These are phyloP conservation scores for Penicillium bialowiezense DNA, from an alignment of 495 filamentous ascomycete genomes.

Conservation along the genomic window DNA sequence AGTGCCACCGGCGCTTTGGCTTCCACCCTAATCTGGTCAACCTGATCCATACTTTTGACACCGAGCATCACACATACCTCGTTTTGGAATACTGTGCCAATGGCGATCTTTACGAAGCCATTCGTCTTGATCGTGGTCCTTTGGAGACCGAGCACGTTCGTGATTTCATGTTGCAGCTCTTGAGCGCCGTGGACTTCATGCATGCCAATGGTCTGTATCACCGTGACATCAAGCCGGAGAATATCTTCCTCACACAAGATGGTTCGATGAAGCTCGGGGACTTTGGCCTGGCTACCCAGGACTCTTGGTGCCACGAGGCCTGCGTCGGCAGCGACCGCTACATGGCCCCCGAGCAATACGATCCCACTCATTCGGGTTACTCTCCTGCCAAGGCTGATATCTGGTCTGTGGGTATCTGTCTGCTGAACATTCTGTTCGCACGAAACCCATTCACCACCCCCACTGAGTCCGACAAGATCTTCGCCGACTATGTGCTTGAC, in stretches of 20 bases:
- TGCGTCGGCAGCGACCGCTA: constrained; percentile 97
- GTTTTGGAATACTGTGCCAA: constrained; percentile 96
- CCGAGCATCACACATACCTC: constrained; percentile 81
- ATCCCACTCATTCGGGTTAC: constrained; percentile 80
- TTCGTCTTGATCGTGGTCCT: constrained; percentile 81
- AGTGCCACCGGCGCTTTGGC: constrained; percentile 73
- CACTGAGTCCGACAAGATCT: constrained; percentile 81
- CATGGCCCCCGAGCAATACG: constrained; percentile 98
- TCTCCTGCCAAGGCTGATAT: constrained; percentile 91
- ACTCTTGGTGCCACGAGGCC: constrained; percentile 82
- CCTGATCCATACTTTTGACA: constrained; percentile 87
- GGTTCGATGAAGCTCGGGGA: constrained; percentile 95
- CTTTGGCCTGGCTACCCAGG: constrained; percentile 86
- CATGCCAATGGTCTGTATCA: constrained; percentile 90
- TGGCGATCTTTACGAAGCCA: constrained; percentile 96
- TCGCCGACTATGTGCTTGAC: constrained; percentile 87
- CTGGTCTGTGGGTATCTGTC: constrained; percentile 93
- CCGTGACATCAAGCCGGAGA: constrained; percentile 99
- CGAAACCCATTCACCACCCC: constrained; percentile 92
- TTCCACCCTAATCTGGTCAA: constrained; percentile 92
- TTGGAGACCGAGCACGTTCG: constrained; percentile 94
- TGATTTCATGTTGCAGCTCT: constrained; percentile 91
- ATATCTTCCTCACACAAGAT: constrained; percentile 86
- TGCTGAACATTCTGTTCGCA: constrained; percentile 93
- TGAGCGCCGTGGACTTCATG: constrained; percentile 87